phyloP scores from a whole-genome alignment of 495 filamentous ascomycete species.

The Penicillium angulare region DNA sequence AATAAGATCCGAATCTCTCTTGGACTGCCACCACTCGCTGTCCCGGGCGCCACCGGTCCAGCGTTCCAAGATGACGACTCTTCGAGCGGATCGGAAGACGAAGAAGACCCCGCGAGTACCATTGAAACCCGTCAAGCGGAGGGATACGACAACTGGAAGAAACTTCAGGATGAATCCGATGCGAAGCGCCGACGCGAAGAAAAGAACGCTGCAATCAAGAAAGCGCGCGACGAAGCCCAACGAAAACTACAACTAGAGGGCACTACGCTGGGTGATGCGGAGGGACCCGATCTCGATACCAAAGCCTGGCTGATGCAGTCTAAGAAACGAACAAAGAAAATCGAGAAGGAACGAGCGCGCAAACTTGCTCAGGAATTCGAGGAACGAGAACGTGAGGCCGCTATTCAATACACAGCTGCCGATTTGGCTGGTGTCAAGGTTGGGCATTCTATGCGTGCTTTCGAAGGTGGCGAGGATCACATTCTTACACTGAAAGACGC shows the following conservation, averaged over 20 bases:
- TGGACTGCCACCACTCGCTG: slow-evolving; percentile 87
- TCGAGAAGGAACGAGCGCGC: slow-evolving; percentile 69
- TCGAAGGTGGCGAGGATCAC: slow-evolving; percentile 75
- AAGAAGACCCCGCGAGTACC: slow-evolving; percentile 71
- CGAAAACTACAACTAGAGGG: slow-evolving; percentile 74
- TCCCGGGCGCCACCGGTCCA: slow-evolving; percentile 63
- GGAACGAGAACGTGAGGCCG: slow-evolving; percentile 54
- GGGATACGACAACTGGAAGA: slow-evolving; percentile 71
- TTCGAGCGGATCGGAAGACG: slow-evolving; percentile 43
- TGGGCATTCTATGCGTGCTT: slow-evolving; percentile 74
- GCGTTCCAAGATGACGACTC: slow-evolving; percentile 56
- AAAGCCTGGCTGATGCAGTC: slow-evolving; percentile 79
- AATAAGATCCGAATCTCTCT: slow-evolving; percentile 89
- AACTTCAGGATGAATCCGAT: slow-evolving; percentile 56
- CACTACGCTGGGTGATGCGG: slow-evolving; percentile 70
- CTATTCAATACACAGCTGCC: slow-evolving; percentile 66
- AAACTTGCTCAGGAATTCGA: slow-evolving; percentile 75
- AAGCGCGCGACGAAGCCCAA: slow-evolving; percentile 78
- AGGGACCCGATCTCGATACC: slow-evolving; percentile 66
- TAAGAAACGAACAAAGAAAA: slow-evolving; percentile 89
- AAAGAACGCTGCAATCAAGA: slow-evolving; percentile 76
- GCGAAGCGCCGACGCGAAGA: slow-evolving; percentile 76
- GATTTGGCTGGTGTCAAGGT: slow-evolving; percentile 91
- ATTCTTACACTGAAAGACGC: slow-evolving; percentile 89
- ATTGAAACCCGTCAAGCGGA: slow-evolving; percentile 76